Evolutionary conservation across 441 rosid species (phyloP), one percentile per base, ranked within the genome.

Genomic region (Kokia cookei): DNA sequence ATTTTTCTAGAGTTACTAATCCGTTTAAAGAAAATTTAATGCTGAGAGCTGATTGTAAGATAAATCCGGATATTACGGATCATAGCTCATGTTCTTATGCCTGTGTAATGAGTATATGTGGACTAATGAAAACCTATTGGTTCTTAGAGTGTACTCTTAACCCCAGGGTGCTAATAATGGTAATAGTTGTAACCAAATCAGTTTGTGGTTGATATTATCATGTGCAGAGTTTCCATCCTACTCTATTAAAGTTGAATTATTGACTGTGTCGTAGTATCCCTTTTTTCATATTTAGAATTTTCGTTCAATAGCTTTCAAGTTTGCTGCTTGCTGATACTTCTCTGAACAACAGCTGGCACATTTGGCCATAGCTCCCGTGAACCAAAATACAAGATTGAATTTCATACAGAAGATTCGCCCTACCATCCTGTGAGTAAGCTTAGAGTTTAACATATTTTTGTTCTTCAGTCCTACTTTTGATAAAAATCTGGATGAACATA

Each of bases 321-420:
- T 64, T 17, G 13, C 62, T 53, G 50, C 48, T 32, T 71, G 26
- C 32, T 59, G 8, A 72, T 57, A 42, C 24, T 53, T 69, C 37
- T 61, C 53, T 61, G 48, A 65, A 65, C 63, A 58, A 69, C 84
- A 92, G 97, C 93, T 67, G 90, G 87, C 80, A 77, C 94, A 62
- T 87, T 90, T 73, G 75, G 93, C 78, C 87, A 85, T 70, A 86
- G 88, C 79, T 85, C 89, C 74, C 94, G 88, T 66, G 96, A 94
- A 73, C 97, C 97, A 29, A 90, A 91, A 76, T 94, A 91, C 83
- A 88, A 78, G 78, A 88, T 92, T 22, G 88, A 89, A 68, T 94
- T 89, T 76, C 93, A 87, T 64, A 79, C 90, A 1, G 89, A 90
- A 75, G 88, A 90, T 69, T 75, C 87, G 0, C 94, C 94, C 47